These are phyloP conservation scores for Diutina pseudorugosa DNA, from an alignment of 1,139 yeast genomes.

Conservation along the genomic window DNA sequence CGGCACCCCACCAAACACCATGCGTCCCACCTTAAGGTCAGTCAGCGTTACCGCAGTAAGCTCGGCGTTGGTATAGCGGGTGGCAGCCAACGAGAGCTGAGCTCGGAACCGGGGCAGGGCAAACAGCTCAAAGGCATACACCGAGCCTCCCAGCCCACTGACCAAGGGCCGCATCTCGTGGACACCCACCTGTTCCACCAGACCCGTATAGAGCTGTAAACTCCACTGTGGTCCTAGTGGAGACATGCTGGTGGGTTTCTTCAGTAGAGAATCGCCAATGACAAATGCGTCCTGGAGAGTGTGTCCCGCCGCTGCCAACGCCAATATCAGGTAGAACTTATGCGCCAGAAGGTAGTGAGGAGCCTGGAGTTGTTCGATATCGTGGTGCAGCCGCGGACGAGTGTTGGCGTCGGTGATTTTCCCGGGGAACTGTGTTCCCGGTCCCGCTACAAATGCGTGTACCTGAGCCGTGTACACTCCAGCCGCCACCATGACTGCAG, in stretches of 20 bases:
- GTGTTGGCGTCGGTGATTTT: slow-evolving; percentile 13
- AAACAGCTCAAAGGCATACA: slow-evolving; percentile 18
- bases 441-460: slow-evolving; percentile 22
- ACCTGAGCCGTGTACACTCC: slow-evolving; percentile 9
- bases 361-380: slow-evolving; percentile 19
- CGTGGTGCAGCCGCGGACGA: slow-evolving; percentile 22
- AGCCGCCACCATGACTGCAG: neutral
- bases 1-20: slow-evolving; percentile 19
- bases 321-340: slow-evolving; percentile 18
- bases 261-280: slow-evolving; percentile 11
- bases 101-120: slow-evolving; percentile 12
- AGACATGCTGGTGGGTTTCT: slow-evolving; percentile 15
- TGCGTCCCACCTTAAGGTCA: slow-evolving; percentile 18
- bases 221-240: slow-evolving; percentile 7
- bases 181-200: slow-evolving; percentile 29
- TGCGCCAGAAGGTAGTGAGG: slow-evolving; percentile 16
- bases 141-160: slow-evolving; percentile 18
- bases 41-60: slow-evolving; percentile 22
- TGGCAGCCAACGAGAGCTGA: neutral
- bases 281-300: slow-evolving; percentile 12
- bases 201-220: slow-evolving; percentile 18
- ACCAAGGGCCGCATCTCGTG: slow-evolving; percentile 26
- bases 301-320: slow-evolving; percentile 21
- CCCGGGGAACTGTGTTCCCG: slow-evolving; percentile 25
- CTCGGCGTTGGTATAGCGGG: slow-evolving; percentile 8